These are phyloP conservation scores for Glomus cerebriforme DNA, from an alignment of 192 early-diverging fungal species.

Conservation along the genomic window DNA sequence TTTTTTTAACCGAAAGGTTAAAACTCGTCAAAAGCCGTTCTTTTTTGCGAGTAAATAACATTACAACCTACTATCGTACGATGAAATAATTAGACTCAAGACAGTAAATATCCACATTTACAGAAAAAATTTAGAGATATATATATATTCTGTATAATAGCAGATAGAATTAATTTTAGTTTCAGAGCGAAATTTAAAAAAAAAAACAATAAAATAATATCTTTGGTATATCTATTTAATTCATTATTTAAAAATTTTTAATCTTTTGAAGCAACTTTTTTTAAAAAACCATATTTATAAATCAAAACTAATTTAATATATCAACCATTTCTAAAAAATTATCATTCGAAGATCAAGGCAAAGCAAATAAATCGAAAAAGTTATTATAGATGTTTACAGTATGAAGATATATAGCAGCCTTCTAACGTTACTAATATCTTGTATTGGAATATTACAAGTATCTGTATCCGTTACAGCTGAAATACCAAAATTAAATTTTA, in stretches of 20 bases:
- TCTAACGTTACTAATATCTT: constrained; percentile 17
- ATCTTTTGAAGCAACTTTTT: background rate
- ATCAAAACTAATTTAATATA: background rate
- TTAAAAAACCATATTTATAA: background rate
- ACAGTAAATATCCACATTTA: too few species aligned
- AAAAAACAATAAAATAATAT: too few species aligned
- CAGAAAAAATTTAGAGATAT: too few species aligned
- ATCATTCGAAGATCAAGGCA: too few species aligned
- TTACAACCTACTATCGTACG: background rate
- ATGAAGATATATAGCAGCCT: constrained; percentile 11
- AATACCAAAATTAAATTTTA: constrained; percentile 5
- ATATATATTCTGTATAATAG: too few species aligned
- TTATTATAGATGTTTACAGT: background rate
- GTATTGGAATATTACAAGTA: background rate
- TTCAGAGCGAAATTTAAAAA: too few species aligned
- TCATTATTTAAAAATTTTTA: background rate
- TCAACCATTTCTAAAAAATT: too few species aligned
- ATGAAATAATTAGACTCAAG: too few species aligned
- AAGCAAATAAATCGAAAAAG: background rate
- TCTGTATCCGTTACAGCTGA: background rate
- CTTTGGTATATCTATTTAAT: too few species aligned
- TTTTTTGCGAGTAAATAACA: background rate
- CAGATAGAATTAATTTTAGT: too few species aligned
- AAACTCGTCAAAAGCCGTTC: background rate
- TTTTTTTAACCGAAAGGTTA: background rate